A percentile compares a stretch with the other conserved stretches of the same genome.
Evolutionary conservation across 768 basidiomycete genomes (phyloP).

Genomic region (Roridomyces roridus): DNA sequence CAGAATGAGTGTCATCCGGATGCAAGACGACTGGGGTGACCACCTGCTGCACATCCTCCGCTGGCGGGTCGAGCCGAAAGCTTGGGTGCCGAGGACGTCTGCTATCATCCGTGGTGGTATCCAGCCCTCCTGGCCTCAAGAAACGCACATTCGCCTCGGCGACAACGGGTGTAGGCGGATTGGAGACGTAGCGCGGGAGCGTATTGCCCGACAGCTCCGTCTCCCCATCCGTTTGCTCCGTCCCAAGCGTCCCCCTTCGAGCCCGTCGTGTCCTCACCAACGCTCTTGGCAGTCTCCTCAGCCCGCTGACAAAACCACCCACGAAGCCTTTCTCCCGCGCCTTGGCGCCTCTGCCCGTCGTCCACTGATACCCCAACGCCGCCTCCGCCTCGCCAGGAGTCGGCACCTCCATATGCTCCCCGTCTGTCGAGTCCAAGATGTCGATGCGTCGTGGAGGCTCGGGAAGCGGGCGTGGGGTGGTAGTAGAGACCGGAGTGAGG

Average conservation of each 20-base stretch:
- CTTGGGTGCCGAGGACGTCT: constrained; percentile 14
- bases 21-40: background rate
- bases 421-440: background rate
- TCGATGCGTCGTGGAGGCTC: constrained; percentile 11
- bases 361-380: constrained; percentile 22
- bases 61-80: constrained; percentile 15
- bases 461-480: constrained; percentile 17
- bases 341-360: constrained; percentile 6
- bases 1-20: background rate
- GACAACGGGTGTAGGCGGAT: constrained; percentile 19
- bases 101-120: background rate
- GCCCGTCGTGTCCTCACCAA: constrained; percentile 12
- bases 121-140: background rate
- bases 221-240: constrained; percentile 11
- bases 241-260: constrained; percentile 14
- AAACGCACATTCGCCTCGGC: background rate
- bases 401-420: constrained; percentile 21
- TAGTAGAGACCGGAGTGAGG: background rate
- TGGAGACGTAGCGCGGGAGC: constrained; percentile 22
- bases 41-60: constrained; percentile 11
- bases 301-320: constrained; percentile 24
- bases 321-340: constrained; percentile 18
- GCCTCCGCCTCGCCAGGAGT: background rate
- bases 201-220: constrained; percentile 24
- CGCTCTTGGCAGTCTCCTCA: constrained; percentile 21